A percentile compares a stretch with the other conserved stretches of the same genome.
These are phyloP conservation scores for Cladosporium velox DNA, from an alignment of 2,329 filamentous ascomycete species.

Conservation along the genomic window DNA sequence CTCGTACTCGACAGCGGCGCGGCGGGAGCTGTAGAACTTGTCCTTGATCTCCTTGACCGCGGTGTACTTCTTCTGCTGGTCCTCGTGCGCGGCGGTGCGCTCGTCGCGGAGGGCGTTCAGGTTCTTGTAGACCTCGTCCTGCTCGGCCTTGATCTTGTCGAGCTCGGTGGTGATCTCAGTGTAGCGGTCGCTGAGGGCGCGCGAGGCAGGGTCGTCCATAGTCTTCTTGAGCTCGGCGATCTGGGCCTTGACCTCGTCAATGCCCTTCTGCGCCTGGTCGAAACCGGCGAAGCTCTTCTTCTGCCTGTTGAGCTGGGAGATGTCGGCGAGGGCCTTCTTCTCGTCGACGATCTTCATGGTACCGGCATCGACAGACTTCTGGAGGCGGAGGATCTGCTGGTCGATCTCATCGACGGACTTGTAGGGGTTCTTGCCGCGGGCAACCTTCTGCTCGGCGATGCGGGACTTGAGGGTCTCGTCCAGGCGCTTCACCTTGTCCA, in stretches of 20 bases:
- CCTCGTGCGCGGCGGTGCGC: constrained; percentile 76
- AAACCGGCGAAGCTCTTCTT: constrained; percentile 89
- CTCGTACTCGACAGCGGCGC: constrained; percentile 82
- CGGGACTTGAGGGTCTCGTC: constrained; percentile 86
- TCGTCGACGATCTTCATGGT: constrained; percentile 96
- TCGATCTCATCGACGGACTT: constrained; percentile 89
- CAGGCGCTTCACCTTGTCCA: constrained; percentile 89
- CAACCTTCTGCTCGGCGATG: constrained; percentile 82
- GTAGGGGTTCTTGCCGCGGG: constrained; percentile 77
- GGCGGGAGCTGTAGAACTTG: constrained; percentile 77
- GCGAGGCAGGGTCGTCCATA: constrained; percentile 87
- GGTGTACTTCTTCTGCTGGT: constrained; percentile 83
- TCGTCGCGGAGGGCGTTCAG: constrained; percentile 82
- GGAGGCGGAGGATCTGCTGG: constrained; percentile 74
- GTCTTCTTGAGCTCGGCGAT: constrained; percentile 86
- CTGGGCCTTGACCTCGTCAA: constrained; percentile 82
- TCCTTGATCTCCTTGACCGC: constrained; percentile 88
- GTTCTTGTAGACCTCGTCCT: constrained; percentile 88
- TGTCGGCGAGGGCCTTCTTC: constrained; percentile 86
- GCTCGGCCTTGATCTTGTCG: constrained; percentile 85
- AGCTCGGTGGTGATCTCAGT: constrained; percentile 82
- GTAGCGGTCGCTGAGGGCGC: constrained; percentile 85
- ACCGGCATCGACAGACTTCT: constrained; percentile 83
- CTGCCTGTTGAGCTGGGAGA: constrained; percentile 79
- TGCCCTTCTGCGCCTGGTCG: constrained; percentile 82